phyloP scores from a whole-genome alignment of 345 rosid species.

The Sisymbrium altissimum region DNA sequence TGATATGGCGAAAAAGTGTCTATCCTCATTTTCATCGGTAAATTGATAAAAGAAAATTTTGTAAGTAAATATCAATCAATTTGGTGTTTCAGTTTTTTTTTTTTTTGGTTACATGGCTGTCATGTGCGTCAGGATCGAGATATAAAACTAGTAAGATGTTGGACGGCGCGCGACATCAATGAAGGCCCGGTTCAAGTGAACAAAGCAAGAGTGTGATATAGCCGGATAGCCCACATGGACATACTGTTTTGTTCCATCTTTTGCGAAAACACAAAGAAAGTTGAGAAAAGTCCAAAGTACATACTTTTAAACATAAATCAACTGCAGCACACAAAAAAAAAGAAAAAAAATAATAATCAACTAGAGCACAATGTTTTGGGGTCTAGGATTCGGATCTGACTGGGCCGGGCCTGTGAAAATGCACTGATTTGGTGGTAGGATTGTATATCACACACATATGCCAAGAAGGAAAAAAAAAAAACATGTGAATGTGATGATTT shows the following conservation, averaged over 20 bases:
- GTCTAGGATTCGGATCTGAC: background rate
- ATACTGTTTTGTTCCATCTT: background rate
- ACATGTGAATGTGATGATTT: no score
- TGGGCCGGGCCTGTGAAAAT: conserved; percentile 7
- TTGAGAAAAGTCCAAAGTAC: background rate
- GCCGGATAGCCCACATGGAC: background rate
- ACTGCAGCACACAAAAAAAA: no score
- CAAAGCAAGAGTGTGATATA: background rate
- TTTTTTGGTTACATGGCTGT: background rate
- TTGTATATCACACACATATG: background rate
- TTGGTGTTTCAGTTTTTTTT: background rate
- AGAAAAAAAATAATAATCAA: no score
- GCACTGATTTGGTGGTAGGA: background rate
- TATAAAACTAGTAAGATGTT: background rate
- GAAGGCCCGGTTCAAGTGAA: background rate
- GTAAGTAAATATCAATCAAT: background rate
- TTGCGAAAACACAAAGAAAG: background rate
- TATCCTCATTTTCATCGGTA: background rate
- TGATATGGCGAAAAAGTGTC: background rate
- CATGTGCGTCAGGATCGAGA: background rate
- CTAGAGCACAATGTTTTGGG: background rate
- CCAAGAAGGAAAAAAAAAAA: no score
- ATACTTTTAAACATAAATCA: no score
- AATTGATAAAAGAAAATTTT: background rate
- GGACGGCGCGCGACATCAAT: background rate